Conservation (phyloP, 768 basidiomycete genomes). For the Macrolepiota albuminosa region DNA sequence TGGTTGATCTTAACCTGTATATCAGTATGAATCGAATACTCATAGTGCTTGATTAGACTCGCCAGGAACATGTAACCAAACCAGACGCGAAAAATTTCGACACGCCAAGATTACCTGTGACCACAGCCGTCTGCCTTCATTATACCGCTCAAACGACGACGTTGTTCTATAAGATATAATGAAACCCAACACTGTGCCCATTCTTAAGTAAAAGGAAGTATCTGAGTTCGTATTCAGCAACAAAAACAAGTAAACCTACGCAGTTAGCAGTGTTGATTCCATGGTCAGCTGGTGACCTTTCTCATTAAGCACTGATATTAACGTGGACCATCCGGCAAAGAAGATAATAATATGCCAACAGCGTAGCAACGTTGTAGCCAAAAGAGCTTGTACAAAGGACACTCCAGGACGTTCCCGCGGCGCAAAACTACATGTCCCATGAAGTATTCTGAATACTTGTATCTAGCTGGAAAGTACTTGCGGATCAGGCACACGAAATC, state of each 20-base stretch:
- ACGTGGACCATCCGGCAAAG: slow-evolving; percentile 58
- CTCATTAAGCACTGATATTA: slow-evolving; percentile 48
- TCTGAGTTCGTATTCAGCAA: background rate
- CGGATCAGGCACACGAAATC: slow-evolving; percentile 36
- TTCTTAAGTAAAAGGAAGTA: slow-evolving; percentile 18
- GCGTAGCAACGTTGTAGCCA: slow-evolving; percentile 43
- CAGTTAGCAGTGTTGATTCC: slow-evolving; percentile 57
- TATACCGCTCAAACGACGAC: slow-evolving; percentile 72
- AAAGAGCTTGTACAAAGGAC: slow-evolving; percentile 36
- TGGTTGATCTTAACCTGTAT: slow-evolving; percentile 16
- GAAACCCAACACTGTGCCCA: slow-evolving; percentile 70
- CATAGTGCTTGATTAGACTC: slow-evolving; percentile 7
- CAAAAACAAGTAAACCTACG: slow-evolving; percentile 41
- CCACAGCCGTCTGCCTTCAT: slow-evolving; percentile 68
- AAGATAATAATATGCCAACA: slow-evolving; percentile 69
- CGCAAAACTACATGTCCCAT: slow-evolving; percentile 25
- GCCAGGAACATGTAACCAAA: slow-evolving; percentile 70
- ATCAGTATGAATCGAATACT: background rate
- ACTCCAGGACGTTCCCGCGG: slow-evolving; percentile 31
- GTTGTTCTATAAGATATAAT: slow-evolving; percentile 70
- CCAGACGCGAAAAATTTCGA: slow-evolving; percentile 53
- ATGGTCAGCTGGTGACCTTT: slow-evolving; percentile 38
- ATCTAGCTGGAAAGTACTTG: slow-evolving; percentile 16
- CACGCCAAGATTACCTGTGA: slow-evolving; percentile 57
- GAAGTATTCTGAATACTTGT: background rate